These are phyloP conservation scores for Komagataella ulmi DNA, from an alignment of 805 yeast species.

Conservation along the genomic window DNA sequence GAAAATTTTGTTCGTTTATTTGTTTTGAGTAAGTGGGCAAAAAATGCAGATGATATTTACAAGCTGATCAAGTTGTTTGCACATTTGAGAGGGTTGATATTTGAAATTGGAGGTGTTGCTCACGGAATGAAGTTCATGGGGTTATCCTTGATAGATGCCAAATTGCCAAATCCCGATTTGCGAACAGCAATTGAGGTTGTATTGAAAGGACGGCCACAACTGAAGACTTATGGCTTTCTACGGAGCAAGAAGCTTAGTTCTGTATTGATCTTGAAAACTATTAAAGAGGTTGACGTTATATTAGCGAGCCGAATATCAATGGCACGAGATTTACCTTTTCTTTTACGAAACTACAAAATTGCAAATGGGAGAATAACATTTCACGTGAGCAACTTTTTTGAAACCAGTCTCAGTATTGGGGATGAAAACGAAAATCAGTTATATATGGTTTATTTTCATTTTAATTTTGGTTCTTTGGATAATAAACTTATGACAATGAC, in stretches of 20 bases:
- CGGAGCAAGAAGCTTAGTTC: constrained; percentile 36
- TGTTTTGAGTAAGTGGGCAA: constrained; percentile 84
- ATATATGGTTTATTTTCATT: constrained; percentile 64
- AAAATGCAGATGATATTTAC: constrained; percentile 56
- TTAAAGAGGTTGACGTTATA: constrained; percentile 58
- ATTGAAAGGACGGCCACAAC: constrained; percentile 61
- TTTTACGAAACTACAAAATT: constrained; percentile 50
- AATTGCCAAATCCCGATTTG: constrained; percentile 84
- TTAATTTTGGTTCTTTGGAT: constrained; percentile 38
- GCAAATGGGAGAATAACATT: constrained; percentile 68
- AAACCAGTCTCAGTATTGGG: constrained; percentile 66
- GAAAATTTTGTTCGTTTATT: constrained; percentile 77
- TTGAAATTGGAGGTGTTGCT: constrained; percentile 20
- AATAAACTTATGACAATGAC: constrained; percentile 14
- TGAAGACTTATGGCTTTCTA: constrained; percentile 50
- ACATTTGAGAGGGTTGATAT: constrained; percentile 52
- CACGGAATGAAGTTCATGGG: constrained; percentile 55
- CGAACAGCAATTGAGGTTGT: constrained; percentile 80
- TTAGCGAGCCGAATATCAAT: constrained; percentile 66
- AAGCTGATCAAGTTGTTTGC: constrained; percentile 74
- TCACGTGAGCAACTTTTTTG: constrained; percentile 49
- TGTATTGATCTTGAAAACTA: constrained; percentile 40
- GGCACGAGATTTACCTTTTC: constrained; percentile 46
- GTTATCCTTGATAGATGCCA: constrained; percentile 74
- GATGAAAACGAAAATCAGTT: constrained; percentile 55